A percentile compares a stretch with the other conserved stretches of the same genome.
These are phyloP conservation scores for Lactarius trivialis DNA, from an alignment of 768 basidiomycete genomes.

Conservation along the genomic window DNA sequence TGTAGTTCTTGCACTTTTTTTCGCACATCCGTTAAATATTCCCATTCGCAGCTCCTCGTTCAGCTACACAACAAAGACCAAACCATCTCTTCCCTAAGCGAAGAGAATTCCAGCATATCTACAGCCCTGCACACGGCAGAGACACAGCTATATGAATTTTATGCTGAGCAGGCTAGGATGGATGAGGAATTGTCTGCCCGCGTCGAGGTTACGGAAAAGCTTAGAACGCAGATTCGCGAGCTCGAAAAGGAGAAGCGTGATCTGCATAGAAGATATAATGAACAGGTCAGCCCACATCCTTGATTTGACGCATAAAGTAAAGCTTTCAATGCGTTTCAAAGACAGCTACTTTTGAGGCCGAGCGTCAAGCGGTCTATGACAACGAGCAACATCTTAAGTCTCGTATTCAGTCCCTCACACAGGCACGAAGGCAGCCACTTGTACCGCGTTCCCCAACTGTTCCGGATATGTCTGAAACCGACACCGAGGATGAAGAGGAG, in stretches of 20 bases:
- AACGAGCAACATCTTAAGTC: conserved; percentile 91
- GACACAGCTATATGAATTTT: conserved; percentile 68
- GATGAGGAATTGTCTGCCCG: conserved; percentile 78
- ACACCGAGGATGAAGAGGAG: conserved; percentile 37
- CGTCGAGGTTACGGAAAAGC: conserved; percentile 77
- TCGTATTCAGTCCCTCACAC: conserved; percentile 73
- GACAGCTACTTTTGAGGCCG: conserved; percentile 86
- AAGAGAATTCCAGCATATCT: conserved; percentile 58
- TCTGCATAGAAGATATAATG: conserved; percentile 73
- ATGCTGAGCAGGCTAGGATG: conserved; percentile 72
- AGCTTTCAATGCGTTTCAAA: conserved; percentile 28
- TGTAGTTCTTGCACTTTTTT: conserved; percentile 8
- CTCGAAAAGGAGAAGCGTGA: conserved; percentile 88
- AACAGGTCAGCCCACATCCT: conserved; percentile 52
- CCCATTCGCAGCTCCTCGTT: conserved; percentile 52
- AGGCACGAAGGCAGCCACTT: conserved; percentile 49
- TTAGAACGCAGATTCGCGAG: conserved; percentile 73
- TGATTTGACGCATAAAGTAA: conserved; percentile 13
- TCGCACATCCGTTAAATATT: conserved; percentile 14
- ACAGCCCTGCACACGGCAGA: conserved; percentile 65
- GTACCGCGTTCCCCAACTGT: conserved; percentile 29
- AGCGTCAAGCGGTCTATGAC: conserved; percentile 88
- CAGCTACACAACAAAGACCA: conserved; percentile 77
- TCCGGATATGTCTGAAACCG: conserved; percentile 28
- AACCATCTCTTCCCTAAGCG: conserved; percentile 49